phyloP scores from a whole-genome alignment of 2,329 filamentous ascomycete genomes.

The Cylindrodendrum hubeiense region DNA sequence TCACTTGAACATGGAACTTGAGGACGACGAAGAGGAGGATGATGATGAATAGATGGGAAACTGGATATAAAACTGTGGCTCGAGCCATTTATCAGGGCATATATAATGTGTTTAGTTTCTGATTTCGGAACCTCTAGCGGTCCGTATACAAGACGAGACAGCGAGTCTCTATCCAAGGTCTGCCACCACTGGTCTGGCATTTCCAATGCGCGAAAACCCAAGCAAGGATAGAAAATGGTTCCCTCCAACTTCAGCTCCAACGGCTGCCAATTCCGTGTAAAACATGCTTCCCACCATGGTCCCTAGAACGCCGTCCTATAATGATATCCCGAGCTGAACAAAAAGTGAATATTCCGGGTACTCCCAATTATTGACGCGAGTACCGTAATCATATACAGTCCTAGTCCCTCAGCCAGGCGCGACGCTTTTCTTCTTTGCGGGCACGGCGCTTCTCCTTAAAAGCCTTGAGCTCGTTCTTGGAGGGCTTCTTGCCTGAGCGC shows the following conservation, averaged over 20 bases:
- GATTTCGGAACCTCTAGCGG: conserved; percentile 32
- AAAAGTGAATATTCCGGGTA: neutral
- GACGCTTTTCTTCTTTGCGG: conserved; percentile 93
- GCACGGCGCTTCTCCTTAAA: conserved; percentile 92
- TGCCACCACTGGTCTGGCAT: conserved; percentile 14
- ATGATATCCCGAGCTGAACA: conserved; percentile 14
- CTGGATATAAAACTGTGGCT: conserved; percentile 19
- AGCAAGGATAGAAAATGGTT: neutral
- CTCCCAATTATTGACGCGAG: neutral
- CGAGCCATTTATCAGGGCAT: conserved; percentile 32
- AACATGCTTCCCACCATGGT: conserved; percentile 8
- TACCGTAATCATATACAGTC: neutral
- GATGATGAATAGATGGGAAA: conserved; percentile 35
- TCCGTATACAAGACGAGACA: conserved; percentile 33
- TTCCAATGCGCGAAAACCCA: conserved; percentile 15
- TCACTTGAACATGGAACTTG: conserved; percentile 70
- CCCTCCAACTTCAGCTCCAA: conserved; percentile 8
- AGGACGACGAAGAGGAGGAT: conserved; percentile 61
- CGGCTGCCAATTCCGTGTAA: conserved; percentile 13
- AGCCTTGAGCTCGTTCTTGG: conserved; percentile 87
- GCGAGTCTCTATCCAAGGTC: conserved; percentile 36
- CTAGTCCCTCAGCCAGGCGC: conserved; percentile 91
- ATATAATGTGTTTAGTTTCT: conserved; percentile 24
- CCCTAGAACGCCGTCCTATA: conserved; percentile 37
- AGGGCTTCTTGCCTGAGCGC: conserved; percentile 84